Evolutionary conservation across 2,329 filamentous ascomycete species (phyloP).

Genomic region (Beauveria sp.): DNA sequence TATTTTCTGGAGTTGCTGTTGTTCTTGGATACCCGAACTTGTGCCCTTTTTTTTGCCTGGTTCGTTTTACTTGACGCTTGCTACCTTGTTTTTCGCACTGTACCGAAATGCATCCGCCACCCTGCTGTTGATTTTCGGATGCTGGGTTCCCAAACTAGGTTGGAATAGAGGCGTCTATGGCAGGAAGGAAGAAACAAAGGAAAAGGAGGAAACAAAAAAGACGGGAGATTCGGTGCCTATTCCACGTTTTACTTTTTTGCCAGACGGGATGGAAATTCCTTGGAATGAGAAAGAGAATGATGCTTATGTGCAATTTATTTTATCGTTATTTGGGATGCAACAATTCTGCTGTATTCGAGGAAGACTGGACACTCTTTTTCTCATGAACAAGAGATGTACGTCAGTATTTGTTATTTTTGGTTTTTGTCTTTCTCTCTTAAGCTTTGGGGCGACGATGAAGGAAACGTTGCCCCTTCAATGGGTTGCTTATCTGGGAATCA

Average conservation of each 20-base stretch:
- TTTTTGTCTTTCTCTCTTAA: background rate
- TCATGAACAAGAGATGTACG: background rate
- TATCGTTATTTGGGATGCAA: background rate
- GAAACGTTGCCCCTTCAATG: background rate
- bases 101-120: background rate
- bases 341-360: background rate
- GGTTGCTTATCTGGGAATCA: background rate
- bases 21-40: constrained; percentile 28
- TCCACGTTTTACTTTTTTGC: background rate
- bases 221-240: background rate
- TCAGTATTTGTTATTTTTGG: constrained; percentile 3
- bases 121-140: constrained; percentile 37
- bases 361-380: background rate
- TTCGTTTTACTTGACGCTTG: background rate
- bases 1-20: constrained; percentile 20
- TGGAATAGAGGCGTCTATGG: constrained; percentile 33
- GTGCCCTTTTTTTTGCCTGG: constrained; percentile 20
- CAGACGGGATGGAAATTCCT: background rate
- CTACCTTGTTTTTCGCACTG: background rate
- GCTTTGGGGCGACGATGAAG: background rate
- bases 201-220: background rate
- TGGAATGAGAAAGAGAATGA: background rate
- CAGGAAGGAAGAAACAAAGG: constrained; percentile 6
- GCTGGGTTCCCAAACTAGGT: constrained; percentile 15
- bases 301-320: background rate